Conservation (phyloP, 2,329 filamentous ascomycete genomes). For the Alternaria sp. region DNA sequence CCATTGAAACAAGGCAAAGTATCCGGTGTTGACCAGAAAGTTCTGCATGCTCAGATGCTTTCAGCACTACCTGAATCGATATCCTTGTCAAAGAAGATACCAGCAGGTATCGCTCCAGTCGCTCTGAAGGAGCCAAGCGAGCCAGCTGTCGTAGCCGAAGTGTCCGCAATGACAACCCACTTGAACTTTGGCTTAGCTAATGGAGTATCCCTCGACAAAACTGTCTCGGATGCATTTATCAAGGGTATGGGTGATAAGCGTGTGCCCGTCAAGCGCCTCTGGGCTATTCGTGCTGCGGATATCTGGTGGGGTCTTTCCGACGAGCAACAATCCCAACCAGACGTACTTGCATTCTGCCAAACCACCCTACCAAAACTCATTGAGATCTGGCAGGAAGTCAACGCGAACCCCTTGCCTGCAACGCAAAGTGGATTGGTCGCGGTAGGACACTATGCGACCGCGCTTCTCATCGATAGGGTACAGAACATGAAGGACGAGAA, state of each 20-base stretch:
- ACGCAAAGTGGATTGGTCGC: conserved; percentile 84
- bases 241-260: conserved; percentile 92
- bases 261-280: conserved; percentile 75
- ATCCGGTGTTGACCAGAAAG: conserved; percentile 82
- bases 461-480: conserved; percentile 66
- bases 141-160: conserved; percentile 77
- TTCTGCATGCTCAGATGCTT: conserved; percentile 83
- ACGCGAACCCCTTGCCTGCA: conserved; percentile 78
- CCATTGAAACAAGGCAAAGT: conserved; percentile 87
- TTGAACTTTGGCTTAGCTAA: conserved; percentile 69
- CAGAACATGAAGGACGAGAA: conserved; percentile 64
- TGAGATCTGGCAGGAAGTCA: conserved; percentile 79
- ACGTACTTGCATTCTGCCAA: conserved; percentile 58
- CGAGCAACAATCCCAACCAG: conserved; percentile 58
- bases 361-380: conserved; percentile 65
- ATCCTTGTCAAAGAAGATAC: conserved; percentile 71
- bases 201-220: conserved; percentile 68
- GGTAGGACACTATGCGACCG: conserved; percentile 76
- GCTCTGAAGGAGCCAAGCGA: conserved; percentile 91
- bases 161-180: conserved; percentile 73
- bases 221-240: conserved; percentile 72
- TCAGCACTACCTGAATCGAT: conserved; percentile 62
- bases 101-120: conserved; percentile 70
- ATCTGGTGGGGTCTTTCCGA: conserved; percentile 69
- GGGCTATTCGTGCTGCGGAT: conserved; percentile 78